Base-by-base conservation (phyloP, 1,139 yeast genomes). In the Trichomonascaceae sp. region DNA sequence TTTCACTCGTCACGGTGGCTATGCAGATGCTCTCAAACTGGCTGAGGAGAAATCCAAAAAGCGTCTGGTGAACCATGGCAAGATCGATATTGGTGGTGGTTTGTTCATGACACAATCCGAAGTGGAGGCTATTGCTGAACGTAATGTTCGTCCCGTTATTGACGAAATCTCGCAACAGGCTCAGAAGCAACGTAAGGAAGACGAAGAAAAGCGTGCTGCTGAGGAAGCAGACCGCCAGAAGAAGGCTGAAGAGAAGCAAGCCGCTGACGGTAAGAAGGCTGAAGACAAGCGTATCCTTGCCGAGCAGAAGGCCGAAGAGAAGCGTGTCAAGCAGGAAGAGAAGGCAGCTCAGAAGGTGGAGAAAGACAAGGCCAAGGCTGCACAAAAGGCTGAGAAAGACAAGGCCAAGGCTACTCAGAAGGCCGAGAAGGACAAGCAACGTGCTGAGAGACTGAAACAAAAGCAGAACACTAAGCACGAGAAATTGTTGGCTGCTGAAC, bases 71-170 rank as follows among this genome's bases (percentile, higher is more conserved):
- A 67, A 68, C 58, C 69, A 65, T 49, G 89, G 88, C 50, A 78
- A 84, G 66, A 77, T 89, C 63, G 79, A 89, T 65, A 74, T 91
- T 60, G 99, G 99, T 58, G 96, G 96, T 61, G 98, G 98, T 2
- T 77, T 88, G 61, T 81, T 80, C 64, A 83, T 91, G 78, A 77
- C 87, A 51, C 87, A 80, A 59, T 78, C 77, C 24, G 96, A 91
- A 66, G 81, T 93, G 58, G 86, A 87, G 59, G 80, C 79, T 53
- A 82, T 93, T 75, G 98, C 98, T n/a, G 74, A 83, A 55, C 79
- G 84, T 53, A 78, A 87, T 66, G 96, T 93, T 56, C 78, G 80
- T 58, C 99, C 99, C 10, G 93, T 91, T n/a, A 74, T 93, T 66
- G 77, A 75, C 50, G 95, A 89, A 69, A 83, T 93, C 64, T 76